Evolutionary conservation across 2,329 filamentous ascomycete species (phyloP), one percentile per base, ranked within the genome.

Genomic region (Nigrograna mackinnonii): DNA sequence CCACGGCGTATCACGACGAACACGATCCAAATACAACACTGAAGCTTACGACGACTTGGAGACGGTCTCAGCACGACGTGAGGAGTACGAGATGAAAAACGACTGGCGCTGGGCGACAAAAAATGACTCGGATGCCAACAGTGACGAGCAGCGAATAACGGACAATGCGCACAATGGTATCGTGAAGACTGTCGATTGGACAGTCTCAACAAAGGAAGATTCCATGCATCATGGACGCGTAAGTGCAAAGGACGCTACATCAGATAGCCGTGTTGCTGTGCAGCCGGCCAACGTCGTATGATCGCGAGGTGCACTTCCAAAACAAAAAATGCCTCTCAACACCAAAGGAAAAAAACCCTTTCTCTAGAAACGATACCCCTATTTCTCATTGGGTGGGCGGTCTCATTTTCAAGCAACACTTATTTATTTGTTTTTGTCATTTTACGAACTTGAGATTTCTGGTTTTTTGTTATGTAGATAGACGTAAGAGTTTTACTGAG

Each of bases 161-260:
- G 13, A 12, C 13, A 39, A 40, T 6, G 18, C 30, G 11, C 33
- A 32, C 13, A 35, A 40, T 4, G 53, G 54, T 3, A 59, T 59
- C 26, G 35, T 47, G 5, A 57, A 57, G 41, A 59, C 46, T 12
- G 54, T 59, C 13, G 50, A 57, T 20, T 55, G 54, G 55, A 50
- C 39, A 4, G 44, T 57, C 6, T 22, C 41, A 28, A 32, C 42
- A 6, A 30, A 37, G 11, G 40, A 45, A 9, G 42, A 40, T 4
- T 13, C 19, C 21, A 35, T 34, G 28, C 22, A 12, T 4, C 14
- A 18, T 3, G 14, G 26, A 6, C 22, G 16, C 13, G 37, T 16
- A 4, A n/a, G n/a, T n/a, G 22, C 22, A 18, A 39, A 39, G 16
- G 12, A 22, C 34, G 30, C 34, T 14, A 16, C 32, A 34, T 39